Percentiles rank a stretch among this genome's conserved stretches.
These are phyloP conservation scores for Paramecium octaurelia DNA, from an alignment of 73 alveolate genomes.

Conservation along the genomic window DNA sequence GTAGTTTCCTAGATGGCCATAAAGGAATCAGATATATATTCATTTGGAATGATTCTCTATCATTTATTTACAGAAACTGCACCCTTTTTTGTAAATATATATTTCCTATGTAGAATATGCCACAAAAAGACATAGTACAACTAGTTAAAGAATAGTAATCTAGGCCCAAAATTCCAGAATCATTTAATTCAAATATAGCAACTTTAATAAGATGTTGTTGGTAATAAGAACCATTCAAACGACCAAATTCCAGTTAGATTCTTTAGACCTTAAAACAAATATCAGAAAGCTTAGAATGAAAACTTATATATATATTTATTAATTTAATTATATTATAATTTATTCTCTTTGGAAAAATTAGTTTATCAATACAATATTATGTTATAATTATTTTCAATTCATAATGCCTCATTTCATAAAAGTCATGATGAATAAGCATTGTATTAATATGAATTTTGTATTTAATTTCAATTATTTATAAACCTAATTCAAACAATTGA, in stretches of 20 bases:
- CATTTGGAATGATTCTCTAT: constrained; percentile 36
- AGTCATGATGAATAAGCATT: no score
- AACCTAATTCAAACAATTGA: no score
- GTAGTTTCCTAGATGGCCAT: neutral
- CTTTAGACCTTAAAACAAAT: neutral
- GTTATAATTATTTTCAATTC: no score
- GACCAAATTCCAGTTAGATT: neutral
- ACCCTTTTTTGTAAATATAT: constrained; percentile 13
- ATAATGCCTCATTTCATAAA: no score
- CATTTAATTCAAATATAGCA: neutral
- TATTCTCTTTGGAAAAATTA: no score
- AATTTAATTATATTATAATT: no score
- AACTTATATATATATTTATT: neutral
- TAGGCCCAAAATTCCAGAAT: constrained; percentile 9
- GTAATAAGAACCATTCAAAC: neutral
- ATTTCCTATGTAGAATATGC: neutral
- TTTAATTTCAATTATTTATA: no score
- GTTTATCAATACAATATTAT: no score
- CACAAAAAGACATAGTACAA: neutral
- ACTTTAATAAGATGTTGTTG: constrained; percentile 23
- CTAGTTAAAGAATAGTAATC: neutral
- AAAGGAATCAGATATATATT: constrained; percentile 10
- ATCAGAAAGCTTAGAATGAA: neutral
- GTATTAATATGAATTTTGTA: no score
- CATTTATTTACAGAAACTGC: neutral